Percentiles rank a stretch among this genome's conserved stretches.
phyloP scores from a whole-genome alignment of 495 filamentous ascomycete species.

The Xylaria longipes region DNA sequence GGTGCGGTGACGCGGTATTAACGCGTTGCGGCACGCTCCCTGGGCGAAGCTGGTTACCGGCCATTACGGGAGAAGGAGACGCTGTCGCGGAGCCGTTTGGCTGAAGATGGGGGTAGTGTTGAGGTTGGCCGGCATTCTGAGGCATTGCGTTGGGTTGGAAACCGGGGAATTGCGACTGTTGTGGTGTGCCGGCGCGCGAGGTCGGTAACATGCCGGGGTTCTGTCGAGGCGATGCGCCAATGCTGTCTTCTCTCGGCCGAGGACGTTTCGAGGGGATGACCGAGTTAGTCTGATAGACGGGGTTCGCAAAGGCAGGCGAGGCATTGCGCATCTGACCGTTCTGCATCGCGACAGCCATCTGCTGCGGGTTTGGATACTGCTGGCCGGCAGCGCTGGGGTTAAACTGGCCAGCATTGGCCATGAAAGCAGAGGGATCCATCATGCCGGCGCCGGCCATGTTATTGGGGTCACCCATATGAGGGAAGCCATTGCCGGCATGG shows the following conservation, averaged over 20 bases:
- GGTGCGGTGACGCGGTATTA: slow-evolving; percentile 88
- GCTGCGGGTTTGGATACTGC: slow-evolving; percentile 65
- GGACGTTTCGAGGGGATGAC: slow-evolving; percentile 89
- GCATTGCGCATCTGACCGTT: slow-evolving; percentile 84
- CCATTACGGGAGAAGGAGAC: slow-evolving; percentile 84
- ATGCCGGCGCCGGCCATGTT: slow-evolving; percentile 54
- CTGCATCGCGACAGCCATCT: slow-evolving; percentile 74
- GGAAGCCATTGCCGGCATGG: slow-evolving; percentile 81
- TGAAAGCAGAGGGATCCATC: slow-evolving; percentile 62
- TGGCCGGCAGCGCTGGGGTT: slow-evolving; percentile 50
- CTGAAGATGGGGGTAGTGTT: slow-evolving; percentile 82
- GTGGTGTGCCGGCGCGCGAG: slow-evolving; percentile 92
- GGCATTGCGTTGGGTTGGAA: slow-evolving; percentile 64
- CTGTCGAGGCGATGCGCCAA: slow-evolving; percentile 81
- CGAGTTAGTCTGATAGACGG: slow-evolving; percentile 78
- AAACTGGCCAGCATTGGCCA: slow-evolving; percentile 59
- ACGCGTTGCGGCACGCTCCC: slow-evolving; percentile 76
- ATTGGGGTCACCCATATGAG: slow-evolving; percentile 63
- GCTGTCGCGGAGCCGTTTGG: slow-evolving; percentile 80
- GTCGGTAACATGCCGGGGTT: slow-evolving; percentile 74
- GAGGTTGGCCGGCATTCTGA: slow-evolving; percentile 65
- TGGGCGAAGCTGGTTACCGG: slow-evolving; percentile 69
- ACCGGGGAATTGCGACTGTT: slow-evolving; percentile 68
- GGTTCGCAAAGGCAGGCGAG: slow-evolving; percentile 72
- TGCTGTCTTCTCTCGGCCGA: slow-evolving; percentile 80